phyloP scores from a whole-genome alignment of 2,329 filamentous ascomycete genomes.

The Paecilomyces dactylethromorphus region DNA sequence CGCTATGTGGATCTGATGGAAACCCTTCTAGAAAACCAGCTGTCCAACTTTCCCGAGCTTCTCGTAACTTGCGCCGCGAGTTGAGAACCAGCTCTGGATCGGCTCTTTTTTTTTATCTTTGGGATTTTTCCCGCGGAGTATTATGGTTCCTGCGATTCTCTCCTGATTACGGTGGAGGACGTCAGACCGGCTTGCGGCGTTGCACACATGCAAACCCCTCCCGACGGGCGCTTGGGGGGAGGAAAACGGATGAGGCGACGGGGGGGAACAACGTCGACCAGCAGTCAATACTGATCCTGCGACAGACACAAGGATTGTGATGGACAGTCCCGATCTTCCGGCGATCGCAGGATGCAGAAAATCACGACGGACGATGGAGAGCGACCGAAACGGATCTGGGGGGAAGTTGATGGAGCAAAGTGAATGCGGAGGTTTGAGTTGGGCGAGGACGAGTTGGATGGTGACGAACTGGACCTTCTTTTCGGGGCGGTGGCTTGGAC shows the following conservation, averaged over 20 bases:
- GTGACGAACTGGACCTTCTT: not conserved
- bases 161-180: not conserved
- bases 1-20: slow-evolving; percentile 3
- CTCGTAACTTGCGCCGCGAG: not conserved
- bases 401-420: not conserved
- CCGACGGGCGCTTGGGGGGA: not conserved
- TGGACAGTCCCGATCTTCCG: not conserved
- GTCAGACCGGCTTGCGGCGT: not conserved
- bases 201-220: not conserved
- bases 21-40: not conserved
- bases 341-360: not conserved
- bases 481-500: not conserved
- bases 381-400: not conserved
- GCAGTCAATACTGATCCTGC: not conserved
- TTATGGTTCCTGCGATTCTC: not conserved
- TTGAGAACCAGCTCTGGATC: not conserved
- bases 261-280: not conserved
- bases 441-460: not conserved
- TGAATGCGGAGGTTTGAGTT: not conserved
- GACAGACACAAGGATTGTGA: not conserved
- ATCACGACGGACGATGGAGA: not conserved
- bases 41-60: not conserved
- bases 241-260: not conserved
- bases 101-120: not conserved
- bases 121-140: not conserved